phyloP scores from a whole-genome alignment of 208 protist genomes.

The Wallacemonas sp. region DNA sequence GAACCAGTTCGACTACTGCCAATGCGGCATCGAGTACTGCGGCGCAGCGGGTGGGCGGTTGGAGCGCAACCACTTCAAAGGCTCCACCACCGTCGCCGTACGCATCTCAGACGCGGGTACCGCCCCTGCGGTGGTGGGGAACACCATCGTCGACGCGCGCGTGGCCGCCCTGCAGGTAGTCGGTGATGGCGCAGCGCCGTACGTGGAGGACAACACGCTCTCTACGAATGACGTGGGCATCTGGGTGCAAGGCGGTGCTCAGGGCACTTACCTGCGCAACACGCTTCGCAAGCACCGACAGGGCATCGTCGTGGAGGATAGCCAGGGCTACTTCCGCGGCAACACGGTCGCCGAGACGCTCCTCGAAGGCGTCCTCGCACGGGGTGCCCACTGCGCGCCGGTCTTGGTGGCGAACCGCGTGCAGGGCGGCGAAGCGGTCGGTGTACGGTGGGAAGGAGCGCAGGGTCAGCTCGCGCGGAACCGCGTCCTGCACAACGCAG shows the following conservation, averaged over 20 bases:
- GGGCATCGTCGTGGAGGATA: conserved; percentile 16
- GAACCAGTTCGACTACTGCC: conserved; percentile 25
- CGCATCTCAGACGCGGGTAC: neutral
- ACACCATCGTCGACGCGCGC: conserved; percentile 9
- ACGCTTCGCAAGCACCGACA: conserved; percentile 14
- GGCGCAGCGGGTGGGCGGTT: conserved; percentile 6
- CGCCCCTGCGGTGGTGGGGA: neutral
- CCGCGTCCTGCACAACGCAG: conserved; percentile 17
- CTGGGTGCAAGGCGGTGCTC: conserved; percentile 8
- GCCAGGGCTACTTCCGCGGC: conserved; percentile 8
- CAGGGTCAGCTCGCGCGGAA: conserved; percentile 18
- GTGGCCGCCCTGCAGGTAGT: neutral
- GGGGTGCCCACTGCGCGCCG: conserved; percentile 5
- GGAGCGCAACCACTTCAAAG: conserved; percentile 20
- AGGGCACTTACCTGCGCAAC: conserved; percentile 22
- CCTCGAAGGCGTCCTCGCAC: conserved; percentile 10
- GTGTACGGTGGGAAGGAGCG: conserved; percentile 6
- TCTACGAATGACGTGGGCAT: conserved; percentile 18
- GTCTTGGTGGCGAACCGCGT: conserved; percentile 20
- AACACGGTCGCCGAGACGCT: conserved; percentile 20
- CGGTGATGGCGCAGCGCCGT: conserved; percentile 17
- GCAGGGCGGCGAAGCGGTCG: conserved; percentile 1
- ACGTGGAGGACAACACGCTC: conserved; percentile 20
- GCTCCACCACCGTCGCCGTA: conserved; percentile 4
- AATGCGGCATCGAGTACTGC: conserved; percentile 15